These are phyloP conservation scores for Aspergillus arachidicola DNA, from an alignment of 2,329 filamentous ascomycete genomes.

Conservation along the genomic window DNA sequence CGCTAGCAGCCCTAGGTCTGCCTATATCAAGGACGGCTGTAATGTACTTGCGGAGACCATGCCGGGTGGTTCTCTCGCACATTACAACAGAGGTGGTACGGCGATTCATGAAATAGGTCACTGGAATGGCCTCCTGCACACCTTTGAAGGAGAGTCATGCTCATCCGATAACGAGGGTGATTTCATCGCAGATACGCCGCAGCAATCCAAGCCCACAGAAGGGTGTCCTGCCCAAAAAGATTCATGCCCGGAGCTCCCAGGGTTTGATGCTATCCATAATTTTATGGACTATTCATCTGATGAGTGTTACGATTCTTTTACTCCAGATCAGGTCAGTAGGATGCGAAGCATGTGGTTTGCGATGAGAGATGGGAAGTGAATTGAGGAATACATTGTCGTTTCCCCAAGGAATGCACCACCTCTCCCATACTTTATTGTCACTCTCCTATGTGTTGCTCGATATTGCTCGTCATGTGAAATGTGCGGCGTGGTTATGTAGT, in stretches of 20 bases:
- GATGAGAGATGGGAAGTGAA: constrained; percentile 40
- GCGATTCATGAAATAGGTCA: constrained; percentile 52
- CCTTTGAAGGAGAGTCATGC: constrained; percentile 46
- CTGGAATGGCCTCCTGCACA: constrained; percentile 51
- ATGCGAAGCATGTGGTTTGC: constrained; percentile 57
- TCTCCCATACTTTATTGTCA: neutral
- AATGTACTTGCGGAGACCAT: constrained; percentile 60
- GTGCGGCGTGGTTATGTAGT: neutral
- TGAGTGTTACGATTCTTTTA: constrained; percentile 58
- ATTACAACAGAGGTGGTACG: constrained; percentile 53
- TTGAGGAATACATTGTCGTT: neutral
- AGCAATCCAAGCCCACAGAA: constrained; percentile 59
- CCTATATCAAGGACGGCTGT: constrained; percentile 58
- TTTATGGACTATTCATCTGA: constrained; percentile 64
- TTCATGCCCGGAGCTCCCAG: constrained; percentile 51
- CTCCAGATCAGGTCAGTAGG: constrained; percentile 50
- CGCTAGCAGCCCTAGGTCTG: constrained; percentile 34
- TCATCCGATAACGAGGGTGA: constrained; percentile 40
- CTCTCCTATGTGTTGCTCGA: neutral
- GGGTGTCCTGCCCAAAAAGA: constrained; percentile 57
- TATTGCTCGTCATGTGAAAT: neutral
- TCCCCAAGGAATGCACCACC: constrained; percentile 1
- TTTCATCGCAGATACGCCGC: constrained; percentile 48
- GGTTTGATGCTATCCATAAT: constrained; percentile 58
- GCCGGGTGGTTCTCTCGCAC: constrained; percentile 52